phyloP scores from a whole-genome alignment of 179 eudicot species.

The Actinidia arguta region DNA sequence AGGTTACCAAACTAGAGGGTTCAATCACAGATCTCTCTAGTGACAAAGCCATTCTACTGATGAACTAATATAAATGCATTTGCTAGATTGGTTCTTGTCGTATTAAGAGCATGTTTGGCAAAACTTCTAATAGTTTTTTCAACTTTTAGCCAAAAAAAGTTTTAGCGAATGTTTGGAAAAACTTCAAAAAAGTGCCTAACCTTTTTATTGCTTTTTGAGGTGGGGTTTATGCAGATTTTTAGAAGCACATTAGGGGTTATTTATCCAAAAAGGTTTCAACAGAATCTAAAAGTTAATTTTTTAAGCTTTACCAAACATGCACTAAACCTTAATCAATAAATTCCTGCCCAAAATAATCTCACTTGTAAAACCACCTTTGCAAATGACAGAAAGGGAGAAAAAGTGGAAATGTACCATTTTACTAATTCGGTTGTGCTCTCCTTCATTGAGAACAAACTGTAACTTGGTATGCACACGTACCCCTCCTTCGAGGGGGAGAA shows the following conservation, averaged over 20 bases:
- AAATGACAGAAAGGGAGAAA: background rate
- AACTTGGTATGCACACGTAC: slow-evolving; percentile 78
- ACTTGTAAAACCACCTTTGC: background rate
- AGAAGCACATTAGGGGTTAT: too few relatives aligned
- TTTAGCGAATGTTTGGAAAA: background rate
- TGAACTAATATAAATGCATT: background rate
- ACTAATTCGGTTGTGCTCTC: slow-evolving; percentile 70
- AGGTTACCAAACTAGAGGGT: background rate
- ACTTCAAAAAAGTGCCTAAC: too few relatives aligned
- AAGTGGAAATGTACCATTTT: slow-evolving; percentile 52
- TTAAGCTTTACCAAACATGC: too few relatives aligned
- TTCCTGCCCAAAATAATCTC: background rate
- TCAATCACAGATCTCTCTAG: background rate
- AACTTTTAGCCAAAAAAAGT: too few relatives aligned
- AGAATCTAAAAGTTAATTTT: too few relatives aligned
- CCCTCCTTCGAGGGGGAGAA: slow-evolving; percentile 71
- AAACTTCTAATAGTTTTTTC: too few relatives aligned
- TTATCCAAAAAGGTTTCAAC: too few relatives aligned
- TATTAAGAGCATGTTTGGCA: background rate
- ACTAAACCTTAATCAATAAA: too few relatives aligned
- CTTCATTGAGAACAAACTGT: slow-evolving; percentile 72
- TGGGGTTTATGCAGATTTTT: too few relatives aligned
- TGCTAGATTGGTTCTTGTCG: background rate
- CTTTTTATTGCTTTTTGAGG: too few relatives aligned
- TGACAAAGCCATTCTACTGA: background rate